phyloP scores from a whole-genome alignment of 1,139 yeast species.

The Yamadazyma taylorii region DNA sequence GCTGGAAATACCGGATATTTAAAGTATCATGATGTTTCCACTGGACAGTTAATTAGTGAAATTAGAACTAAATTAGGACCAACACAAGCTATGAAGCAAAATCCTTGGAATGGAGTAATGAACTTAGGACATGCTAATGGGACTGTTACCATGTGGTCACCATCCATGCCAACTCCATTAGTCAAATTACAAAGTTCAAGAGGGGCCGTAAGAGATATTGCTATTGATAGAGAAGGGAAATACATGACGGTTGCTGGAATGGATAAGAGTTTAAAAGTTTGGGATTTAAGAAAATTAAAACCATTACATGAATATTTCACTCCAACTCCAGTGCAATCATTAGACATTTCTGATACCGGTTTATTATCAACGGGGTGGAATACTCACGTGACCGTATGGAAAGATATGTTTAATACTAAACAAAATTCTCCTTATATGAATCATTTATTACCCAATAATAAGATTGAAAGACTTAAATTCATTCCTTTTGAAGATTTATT shows the following conservation, averaged over 20 bases:
- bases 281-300: slow-evolving; percentile 89
- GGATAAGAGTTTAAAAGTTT: slow-evolving; percentile 79
- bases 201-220: slow-evolving; percentile 86
- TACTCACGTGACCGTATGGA: slow-evolving; percentile 89
- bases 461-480: slow-evolving; percentile 63
- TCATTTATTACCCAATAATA: slow-evolving; percentile 79
- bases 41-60: slow-evolving; percentile 85
- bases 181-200: slow-evolving; percentile 78
- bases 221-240: slow-evolving; percentile 87
- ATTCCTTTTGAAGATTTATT: slow-evolving; percentile 96
- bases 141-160: slow-evolving; percentile 91
- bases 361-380: slow-evolving; percentile 91
- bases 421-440: slow-evolving; percentile 88
- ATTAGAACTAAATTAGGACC: slow-evolving; percentile 88
- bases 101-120: slow-evolving; percentile 94
- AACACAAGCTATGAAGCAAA: slow-evolving; percentile 81
- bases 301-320: slow-evolving; percentile 71
- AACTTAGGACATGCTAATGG: slow-evolving; percentile 95
- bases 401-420: slow-evolving; percentile 59
- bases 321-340: slow-evolving; percentile 83
- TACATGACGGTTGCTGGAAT: slow-evolving; percentile 95
- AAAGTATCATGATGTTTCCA: slow-evolving; percentile 92
- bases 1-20: slow-evolving; percentile 88
- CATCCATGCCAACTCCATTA: slow-evolving; percentile 81
- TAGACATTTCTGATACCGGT: slow-evolving; percentile 86